Percentiles rank a stretch among this genome's conserved stretches.
Evolutionary conservation across 495 filamentous ascomycete genomes (phyloP).

Genomic region (Clohesyomyces aquaticus): DNA sequence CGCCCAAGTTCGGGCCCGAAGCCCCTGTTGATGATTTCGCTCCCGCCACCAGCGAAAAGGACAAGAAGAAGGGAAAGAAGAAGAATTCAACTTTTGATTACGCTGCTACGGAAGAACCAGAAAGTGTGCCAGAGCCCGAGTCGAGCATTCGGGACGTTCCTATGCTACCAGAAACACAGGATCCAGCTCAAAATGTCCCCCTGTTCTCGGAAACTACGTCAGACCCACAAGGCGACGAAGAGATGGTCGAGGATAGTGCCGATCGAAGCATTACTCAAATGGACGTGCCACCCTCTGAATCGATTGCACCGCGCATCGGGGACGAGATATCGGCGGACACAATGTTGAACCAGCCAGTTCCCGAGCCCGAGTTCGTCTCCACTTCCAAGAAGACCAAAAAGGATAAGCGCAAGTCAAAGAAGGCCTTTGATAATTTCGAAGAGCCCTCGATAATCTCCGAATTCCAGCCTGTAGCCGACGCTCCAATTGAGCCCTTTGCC

Average conservation of each 20-base stretch:
- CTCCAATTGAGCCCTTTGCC: neutral
- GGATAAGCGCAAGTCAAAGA: slow-evolving; percentile 36
- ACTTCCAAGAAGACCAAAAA: slow-evolving; percentile 22
- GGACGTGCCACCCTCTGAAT: neutral
- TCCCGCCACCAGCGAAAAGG: slow-evolving; percentile 17
- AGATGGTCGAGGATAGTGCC: neutral
- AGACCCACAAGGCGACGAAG: neutral
- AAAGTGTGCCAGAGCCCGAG: neutral
- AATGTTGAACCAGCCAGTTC: neutral
- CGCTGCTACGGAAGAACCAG: neutral
- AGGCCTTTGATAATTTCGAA: neutral
- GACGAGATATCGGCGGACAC: neutral
- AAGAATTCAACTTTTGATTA: slow-evolving; percentile 7
- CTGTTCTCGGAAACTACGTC: neutral
- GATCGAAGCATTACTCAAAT: neutral
- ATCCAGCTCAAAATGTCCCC: neutral
- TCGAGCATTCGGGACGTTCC: neutral
- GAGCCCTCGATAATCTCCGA: neutral
- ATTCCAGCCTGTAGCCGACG: neutral
- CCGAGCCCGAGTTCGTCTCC: slow-evolving; percentile 4
- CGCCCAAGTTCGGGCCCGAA: neutral
- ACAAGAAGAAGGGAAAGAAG: slow-evolving; percentile 23
- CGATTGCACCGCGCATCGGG: neutral
- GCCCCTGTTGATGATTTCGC: slow-evolving; percentile 16
- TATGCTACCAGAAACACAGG: neutral